Evolutionary conservation across 1,284 basidiomycete genomes (phyloP).

Genomic region (Hemileia vastatrix): DNA sequence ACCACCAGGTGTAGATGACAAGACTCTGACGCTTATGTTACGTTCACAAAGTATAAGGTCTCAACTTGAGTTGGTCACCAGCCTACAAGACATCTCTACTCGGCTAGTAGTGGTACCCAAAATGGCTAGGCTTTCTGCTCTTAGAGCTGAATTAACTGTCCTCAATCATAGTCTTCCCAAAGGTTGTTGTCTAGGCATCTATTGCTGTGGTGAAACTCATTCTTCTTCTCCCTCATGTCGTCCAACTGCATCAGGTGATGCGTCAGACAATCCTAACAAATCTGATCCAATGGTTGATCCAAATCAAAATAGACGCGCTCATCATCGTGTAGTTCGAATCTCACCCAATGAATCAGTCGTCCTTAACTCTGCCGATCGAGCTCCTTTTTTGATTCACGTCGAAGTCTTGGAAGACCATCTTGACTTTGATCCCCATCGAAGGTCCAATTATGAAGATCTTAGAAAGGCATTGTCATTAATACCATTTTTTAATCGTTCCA

Average conservation of each 20-base stretch:
- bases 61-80: constrained; percentile 80
- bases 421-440: constrained; percentile 78
- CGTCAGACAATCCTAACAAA: constrained; percentile 46
- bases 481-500: constrained; percentile 12
- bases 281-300: constrained; percentile 44
- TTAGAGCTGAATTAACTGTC: constrained; percentile 88
- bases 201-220: constrained; percentile 12
- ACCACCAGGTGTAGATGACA: constrained; percentile 31
- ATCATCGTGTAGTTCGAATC: constrained; percentile 93
- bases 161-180: constrained; percentile 86
- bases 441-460: constrained; percentile 55
- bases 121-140: constrained; percentile 83
- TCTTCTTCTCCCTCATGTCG: neutral
- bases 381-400: constrained; percentile 84
- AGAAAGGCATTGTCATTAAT: constrained; percentile 24
- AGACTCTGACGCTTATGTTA: constrained; percentile 25
- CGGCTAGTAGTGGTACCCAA: constrained; percentile 83
- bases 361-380: constrained; percentile 92
- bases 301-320: constrained; percentile 48
- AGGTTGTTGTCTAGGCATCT: constrained; percentile 23
- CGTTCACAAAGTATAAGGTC: constrained; percentile 50
- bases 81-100: constrained; percentile 86
- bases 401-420: constrained; percentile 86
- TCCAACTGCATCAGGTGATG: neutral
- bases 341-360: constrained; percentile 97